phyloP scores from a whole-genome alignment of 1,284 basidiomycete species.

The Agroathelia rolfsii region DNA sequence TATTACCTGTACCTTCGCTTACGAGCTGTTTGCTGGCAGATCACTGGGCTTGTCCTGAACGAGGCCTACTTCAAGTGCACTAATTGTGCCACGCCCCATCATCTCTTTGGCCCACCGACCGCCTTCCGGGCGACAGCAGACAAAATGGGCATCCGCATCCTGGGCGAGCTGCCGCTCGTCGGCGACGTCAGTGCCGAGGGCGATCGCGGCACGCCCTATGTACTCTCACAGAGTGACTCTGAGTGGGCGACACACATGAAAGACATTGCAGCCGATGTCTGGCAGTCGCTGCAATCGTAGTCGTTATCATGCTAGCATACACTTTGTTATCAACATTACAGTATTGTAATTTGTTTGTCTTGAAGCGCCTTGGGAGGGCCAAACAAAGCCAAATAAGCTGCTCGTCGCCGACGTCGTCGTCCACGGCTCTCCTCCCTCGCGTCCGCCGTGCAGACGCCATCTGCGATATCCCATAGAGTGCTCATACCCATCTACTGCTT shows the following conservation, averaged over 20 bases:
- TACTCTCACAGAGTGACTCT: slow-evolving; percentile 23
- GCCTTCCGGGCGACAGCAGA: slow-evolving; percentile 58
- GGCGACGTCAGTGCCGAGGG: slow-evolving; percentile 68
- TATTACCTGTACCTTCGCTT: background rate
- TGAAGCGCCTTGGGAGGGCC: too few species aligned
- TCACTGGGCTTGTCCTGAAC: slow-evolving; percentile 84
- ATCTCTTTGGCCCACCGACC: slow-evolving; percentile 72
- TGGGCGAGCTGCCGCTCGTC: slow-evolving; percentile 84
- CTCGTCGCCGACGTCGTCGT: slow-evolving; percentile 31
- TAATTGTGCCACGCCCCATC: slow-evolving; percentile 59
- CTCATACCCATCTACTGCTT: too few species aligned
- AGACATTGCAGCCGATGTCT: slow-evolving; percentile 31
- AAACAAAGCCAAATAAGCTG: slow-evolving; percentile 29
- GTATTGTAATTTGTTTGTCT: too few species aligned
- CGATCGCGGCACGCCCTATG: slow-evolving; percentile 63
- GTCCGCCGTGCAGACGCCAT: too few species aligned
- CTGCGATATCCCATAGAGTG: too few species aligned
- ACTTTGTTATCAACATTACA: too few species aligned
- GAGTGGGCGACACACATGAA: slow-evolving; percentile 41
- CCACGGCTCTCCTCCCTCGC: slow-evolving; percentile 11
- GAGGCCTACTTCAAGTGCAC: slow-evolving; percentile 86
- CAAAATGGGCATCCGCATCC: slow-evolving; percentile 52
- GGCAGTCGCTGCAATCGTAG: slow-evolving; percentile 20
- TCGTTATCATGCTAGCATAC: too few species aligned
- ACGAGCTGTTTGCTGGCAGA: slow-evolving; percentile 34